phyloP scores from a whole-genome alignment of 306 rosid species.

The Canavalia ensiformis region DNA sequence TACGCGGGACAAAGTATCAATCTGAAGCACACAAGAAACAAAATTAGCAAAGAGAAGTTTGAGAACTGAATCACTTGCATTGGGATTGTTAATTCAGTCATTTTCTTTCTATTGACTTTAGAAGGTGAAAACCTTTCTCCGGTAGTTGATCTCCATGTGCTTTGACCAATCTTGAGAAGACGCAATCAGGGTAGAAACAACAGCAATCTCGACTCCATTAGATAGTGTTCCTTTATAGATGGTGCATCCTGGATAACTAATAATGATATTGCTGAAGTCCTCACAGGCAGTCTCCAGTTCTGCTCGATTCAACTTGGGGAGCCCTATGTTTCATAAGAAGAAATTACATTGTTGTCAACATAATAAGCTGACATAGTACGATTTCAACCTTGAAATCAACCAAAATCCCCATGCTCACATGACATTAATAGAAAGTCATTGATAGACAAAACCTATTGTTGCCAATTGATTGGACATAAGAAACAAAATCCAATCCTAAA shows the following conservation, averaged over 20 bases:
- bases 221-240: constrained; percentile 93
- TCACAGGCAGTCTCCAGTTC: constrained; percentile 95
- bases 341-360: constrained; percentile 16
- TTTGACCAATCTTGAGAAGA: constrained; percentile 83
- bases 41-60: constrained; percentile 13
- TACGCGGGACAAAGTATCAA: constrained; percentile 77
- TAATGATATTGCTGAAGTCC: constrained; percentile 90
- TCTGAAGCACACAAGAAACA: constrained; percentile 59
- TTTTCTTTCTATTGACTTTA: constrained; percentile 18
- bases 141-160: constrained; percentile 64
- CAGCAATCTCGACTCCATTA: constrained; percentile 95
- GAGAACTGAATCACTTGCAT: constrained; percentile 6
- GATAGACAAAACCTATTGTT: neutral
- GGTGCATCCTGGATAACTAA: constrained; percentile 55
- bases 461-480: neutral
- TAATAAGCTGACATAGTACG: neutral
- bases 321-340: constrained; percentile 65
- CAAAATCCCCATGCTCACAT: neutral
- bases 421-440: neutral
- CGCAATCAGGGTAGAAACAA: constrained; percentile 64
- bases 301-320: constrained; percentile 82
- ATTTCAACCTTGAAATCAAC: neutral
- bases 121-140: constrained; percentile 71
- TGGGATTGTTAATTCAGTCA: neutral
- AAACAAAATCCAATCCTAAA: neutral